Conservation (phyloP, 83 land plant genomes). For the Isoetes engelmannii region DNA sequence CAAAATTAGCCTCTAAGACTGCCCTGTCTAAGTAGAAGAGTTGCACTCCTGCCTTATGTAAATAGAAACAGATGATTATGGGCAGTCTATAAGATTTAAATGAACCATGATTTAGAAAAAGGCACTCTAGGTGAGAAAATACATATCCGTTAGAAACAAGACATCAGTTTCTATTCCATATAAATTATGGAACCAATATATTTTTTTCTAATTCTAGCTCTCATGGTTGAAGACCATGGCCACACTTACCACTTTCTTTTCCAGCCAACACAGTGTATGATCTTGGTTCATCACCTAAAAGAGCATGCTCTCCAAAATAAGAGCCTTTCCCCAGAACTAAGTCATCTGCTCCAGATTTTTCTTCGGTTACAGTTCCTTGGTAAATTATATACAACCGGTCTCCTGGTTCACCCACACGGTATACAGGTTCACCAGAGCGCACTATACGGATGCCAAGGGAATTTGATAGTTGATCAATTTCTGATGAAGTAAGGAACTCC, state of each 20-base stretch:
- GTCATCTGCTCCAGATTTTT: neutral
- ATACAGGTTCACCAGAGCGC: conserved; percentile 25
- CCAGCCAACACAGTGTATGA: conserved; percentile 26
- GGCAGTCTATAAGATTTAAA: too few relatives aligned
- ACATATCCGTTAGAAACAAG: too few relatives aligned
- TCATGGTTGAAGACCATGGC: too few relatives aligned
- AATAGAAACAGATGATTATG: neutral
- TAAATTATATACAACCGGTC: conserved; percentile 27
- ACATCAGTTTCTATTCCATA: too few relatives aligned
- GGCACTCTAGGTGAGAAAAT: too few relatives aligned
- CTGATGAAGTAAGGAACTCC: conserved; percentile 20
- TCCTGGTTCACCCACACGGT: conserved; percentile 30
- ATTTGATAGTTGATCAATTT: conserved; percentile 23
- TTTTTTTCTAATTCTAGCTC: too few relatives aligned
- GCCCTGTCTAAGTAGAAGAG: conserved; percentile 32
- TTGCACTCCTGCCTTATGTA: conserved; percentile 24
- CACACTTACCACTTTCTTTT: neutral
- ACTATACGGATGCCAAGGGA: conserved; percentile 26
- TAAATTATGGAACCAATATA: too few relatives aligned
- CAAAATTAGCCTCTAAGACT: conserved; percentile 33
- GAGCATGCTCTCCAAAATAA: conserved; percentile 34
- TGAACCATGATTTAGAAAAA: too few relatives aligned
- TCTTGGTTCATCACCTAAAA: conserved; percentile 28
- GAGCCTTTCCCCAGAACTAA: conserved; percentile 21
- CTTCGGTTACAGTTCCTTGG: conserved; percentile 26